These are phyloP conservation scores for Penicillium occitanis DNA, from an alignment of 2,329 filamentous ascomycete species.

Conservation along the genomic window DNA sequence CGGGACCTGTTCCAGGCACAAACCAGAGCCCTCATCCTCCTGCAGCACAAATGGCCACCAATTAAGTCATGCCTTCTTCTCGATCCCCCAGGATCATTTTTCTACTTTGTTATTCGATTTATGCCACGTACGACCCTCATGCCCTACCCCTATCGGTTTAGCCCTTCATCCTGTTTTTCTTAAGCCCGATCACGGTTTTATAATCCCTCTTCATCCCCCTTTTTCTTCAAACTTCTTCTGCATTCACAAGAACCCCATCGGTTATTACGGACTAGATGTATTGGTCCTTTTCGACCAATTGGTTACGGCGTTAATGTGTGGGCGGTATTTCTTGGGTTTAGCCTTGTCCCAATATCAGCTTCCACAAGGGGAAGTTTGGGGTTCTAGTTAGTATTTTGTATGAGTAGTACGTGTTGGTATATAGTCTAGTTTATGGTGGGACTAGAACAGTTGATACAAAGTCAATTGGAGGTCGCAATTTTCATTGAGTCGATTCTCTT, in stretches of 20 bases:
- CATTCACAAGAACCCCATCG: neutral
- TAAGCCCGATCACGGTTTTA: neutral
- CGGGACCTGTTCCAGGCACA: slow-evolving; percentile 36
- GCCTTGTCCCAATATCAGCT: neutral
- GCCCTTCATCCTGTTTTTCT: neutral
- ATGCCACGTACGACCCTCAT: slow-evolving; percentile 16
- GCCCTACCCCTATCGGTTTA: neutral
- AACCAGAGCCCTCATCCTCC: slow-evolving; percentile 46
- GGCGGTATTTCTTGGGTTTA: slow-evolving; percentile 13
- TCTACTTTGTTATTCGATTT: slow-evolving; percentile 11
- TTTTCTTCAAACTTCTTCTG: neutral
- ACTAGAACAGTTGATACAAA: slow-evolving; percentile 9
- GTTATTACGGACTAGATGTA: slow-evolving; percentile 8
- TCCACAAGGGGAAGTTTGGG: slow-evolving; percentile 8
- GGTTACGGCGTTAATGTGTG: slow-evolving; percentile 13
- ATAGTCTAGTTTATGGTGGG: neutral
- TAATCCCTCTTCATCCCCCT: neutral
- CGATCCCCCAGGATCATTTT: neutral
- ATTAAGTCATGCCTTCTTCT: slow-evolving; percentile 25
- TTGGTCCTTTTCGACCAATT: slow-evolving; percentile 8
- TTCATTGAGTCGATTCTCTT: neutral
- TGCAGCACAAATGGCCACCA: slow-evolving; percentile 42
- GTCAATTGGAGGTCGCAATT: slow-evolving; percentile 7
- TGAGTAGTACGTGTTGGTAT: slow-evolving; percentile 16
- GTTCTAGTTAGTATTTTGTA: slow-evolving; percentile 12